Base-by-base conservation (phyloP, 1,284 basidiomycete species). In the Peniophora sp. region DNA sequence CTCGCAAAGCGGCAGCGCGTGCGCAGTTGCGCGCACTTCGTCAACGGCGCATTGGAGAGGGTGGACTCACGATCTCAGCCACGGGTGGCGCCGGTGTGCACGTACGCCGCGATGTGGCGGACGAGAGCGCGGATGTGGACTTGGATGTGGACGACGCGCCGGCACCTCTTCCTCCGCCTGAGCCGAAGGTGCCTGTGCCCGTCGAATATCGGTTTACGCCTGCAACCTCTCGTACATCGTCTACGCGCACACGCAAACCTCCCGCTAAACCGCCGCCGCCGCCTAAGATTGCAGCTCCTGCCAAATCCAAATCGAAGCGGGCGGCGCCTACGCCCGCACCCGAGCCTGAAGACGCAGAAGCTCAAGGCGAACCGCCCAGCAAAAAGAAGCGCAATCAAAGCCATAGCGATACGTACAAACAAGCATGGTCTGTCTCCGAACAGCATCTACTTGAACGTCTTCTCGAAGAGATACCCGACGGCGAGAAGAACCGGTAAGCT, bases 401-500 rank as follows among this genome's bases (percentile, higher is more conserved):
- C 58, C 68, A 41, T 8, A 17, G 80, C 0, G 83, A 85, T 53
- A 89, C 87, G 22, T 89, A 86, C 68, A 89, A 89, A 62, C 79
- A 83, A 53, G 74, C 82, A 1, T 90, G 88, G 88, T 77, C 80
- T 0, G 70, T 79, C 19, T 78, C 77, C 0, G 88, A 90, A 59
- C 88, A 90, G 58, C 81, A 85, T 55, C 68, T 85, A 17, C 73
- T 90, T 0, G 87, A 89, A 60, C 74, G 77, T 23, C 65, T 88
- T 45, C 62, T 90, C 52, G 79, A 84, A 48, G 77, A 87, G 64
- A 85, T 87, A 48, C 86, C 88, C 0, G 83, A 81, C 17, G 82
- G 82, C n/a, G 83, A 85, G 64, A 79, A 81, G 64, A 83, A 85
- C 63, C 68, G 86, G 85, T 83, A 54, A 12, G 77, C 64, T 19